Conservation (phyloP, 2,329 filamentous ascomycete species). For the Metarhizium guizhouense region DNA sequence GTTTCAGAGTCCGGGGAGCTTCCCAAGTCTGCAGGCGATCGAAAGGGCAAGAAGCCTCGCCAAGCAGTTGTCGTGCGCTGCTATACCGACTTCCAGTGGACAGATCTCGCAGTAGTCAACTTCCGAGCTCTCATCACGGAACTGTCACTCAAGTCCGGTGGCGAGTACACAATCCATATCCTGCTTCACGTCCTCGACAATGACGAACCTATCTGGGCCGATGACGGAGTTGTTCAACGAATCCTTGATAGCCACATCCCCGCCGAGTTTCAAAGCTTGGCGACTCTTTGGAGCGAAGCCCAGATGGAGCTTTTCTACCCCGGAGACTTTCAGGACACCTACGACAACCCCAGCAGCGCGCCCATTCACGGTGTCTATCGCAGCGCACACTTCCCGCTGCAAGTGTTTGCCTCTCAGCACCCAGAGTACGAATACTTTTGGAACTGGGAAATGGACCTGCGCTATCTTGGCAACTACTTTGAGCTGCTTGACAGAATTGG, state of each 20-base stretch:
- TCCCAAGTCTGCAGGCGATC: slow-evolving; percentile 9
- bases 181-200: slow-evolving; percentile 78
- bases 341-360: slow-evolving; percentile 46
- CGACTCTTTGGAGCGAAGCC: slow-evolving; percentile 74
- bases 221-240: slow-evolving; percentile 61
- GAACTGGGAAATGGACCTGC: slow-evolving; percentile 65
- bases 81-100: slow-evolving; percentile 73
- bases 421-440: slow-evolving; percentile 59
- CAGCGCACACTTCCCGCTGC: slow-evolving; percentile 52
- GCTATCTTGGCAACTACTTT: slow-evolving; percentile 58
- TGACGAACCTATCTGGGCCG: slow-evolving; percentile 71
- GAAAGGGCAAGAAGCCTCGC: slow-evolving; percentile 38
- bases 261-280: slow-evolving; percentile 70
- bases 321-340: slow-evolving; percentile 60
- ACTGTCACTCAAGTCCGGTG: slow-evolving; percentile 66
- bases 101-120: slow-evolving; percentile 68
- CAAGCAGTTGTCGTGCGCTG: slow-evolving; percentile 73
- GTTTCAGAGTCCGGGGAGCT: slow-evolving; percentile 30
- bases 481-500: slow-evolving; percentile 63
- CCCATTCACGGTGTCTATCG: slow-evolving; percentile 64
- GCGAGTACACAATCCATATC: slow-evolving; percentile 77
- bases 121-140: slow-evolving; percentile 76
- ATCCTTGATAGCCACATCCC: slow-evolving; percentile 59
- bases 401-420: slow-evolving; percentile 54
- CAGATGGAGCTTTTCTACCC: slow-evolving; percentile 75